These are phyloP conservation scores for Coleophoma cylindrospora DNA, from an alignment of 2,329 filamentous ascomycete genomes.

Conservation along the genomic window DNA sequence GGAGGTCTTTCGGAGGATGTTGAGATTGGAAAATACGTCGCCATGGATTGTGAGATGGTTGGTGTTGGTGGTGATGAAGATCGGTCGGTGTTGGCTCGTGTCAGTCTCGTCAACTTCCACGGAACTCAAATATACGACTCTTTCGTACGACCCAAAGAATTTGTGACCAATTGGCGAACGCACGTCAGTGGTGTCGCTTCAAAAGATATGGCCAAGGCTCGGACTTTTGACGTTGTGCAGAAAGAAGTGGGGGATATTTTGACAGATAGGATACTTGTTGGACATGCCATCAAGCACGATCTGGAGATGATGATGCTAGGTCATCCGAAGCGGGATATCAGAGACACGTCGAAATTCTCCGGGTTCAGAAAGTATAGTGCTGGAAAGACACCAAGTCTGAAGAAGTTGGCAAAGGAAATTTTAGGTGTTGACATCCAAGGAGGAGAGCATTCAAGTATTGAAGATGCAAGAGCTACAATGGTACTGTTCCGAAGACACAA, in stretches of 20 bases:
- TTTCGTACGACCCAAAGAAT: slow-evolving; percentile 73
- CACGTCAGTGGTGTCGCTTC: slow-evolving; percentile 76
- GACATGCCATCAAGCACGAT: slow-evolving; percentile 79
- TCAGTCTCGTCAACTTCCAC: slow-evolving; percentile 90
- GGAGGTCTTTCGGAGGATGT: slow-evolving; percentile 56
- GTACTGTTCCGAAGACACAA: slow-evolving; percentile 80
- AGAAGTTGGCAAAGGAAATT: slow-evolving; percentile 50
- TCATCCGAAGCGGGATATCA: slow-evolving; percentile 72
- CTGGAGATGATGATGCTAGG: slow-evolving; percentile 68
- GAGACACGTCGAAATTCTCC: slow-evolving; percentile 77
- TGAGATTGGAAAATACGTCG: slow-evolving; percentile 82
- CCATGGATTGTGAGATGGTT: slow-evolving; percentile 98
- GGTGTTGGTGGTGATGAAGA: slow-evolving; percentile 69
- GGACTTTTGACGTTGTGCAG: slow-evolving; percentile 74
- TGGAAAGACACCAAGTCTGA: slow-evolving; percentile 65
- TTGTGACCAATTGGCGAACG: slow-evolving; percentile 87
- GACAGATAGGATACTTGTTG: slow-evolving; percentile 68
- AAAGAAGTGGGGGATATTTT: slow-evolving; percentile 64
- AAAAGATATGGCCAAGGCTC: slow-evolving; percentile 64
- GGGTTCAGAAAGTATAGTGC: slow-evolving; percentile 66
- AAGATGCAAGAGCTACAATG: slow-evolving; percentile 89
- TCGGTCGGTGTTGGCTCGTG: slow-evolving; percentile 75
- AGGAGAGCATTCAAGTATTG: slow-evolving; percentile 60
- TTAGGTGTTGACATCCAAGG: slow-evolving; percentile 58
- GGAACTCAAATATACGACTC: slow-evolving; percentile 91